These are phyloP conservation scores for Planoprotostelium fungivorum DNA, from an alignment of 78 protist genomes.

Conservation along the genomic window DNA sequence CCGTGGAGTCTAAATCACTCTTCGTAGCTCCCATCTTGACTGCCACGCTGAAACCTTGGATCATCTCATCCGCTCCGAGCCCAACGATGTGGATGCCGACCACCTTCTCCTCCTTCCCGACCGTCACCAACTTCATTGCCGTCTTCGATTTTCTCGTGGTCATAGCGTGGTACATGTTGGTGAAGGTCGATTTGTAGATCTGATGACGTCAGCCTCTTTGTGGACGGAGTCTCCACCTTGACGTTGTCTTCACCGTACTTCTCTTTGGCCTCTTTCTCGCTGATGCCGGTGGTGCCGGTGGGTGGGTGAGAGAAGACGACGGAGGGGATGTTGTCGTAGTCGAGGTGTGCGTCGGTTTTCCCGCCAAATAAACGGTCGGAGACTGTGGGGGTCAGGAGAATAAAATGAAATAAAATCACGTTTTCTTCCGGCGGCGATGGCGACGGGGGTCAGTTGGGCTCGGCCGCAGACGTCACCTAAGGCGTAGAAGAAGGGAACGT, in stretches of 20 bases:
- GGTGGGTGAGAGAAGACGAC: constrained; percentile 91
- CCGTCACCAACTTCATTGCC: constrained; percentile 78
- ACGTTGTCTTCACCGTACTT: constrained; percentile 64
- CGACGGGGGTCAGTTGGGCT: constrained; percentile 79
- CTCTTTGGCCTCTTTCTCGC: constrained; percentile 73
- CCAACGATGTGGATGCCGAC: constrained; percentile 88
- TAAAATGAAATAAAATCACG: neutral
- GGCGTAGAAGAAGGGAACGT: constrained; percentile 48
- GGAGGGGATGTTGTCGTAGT: constrained; percentile 71
- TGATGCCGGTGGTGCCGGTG: constrained; percentile 84
- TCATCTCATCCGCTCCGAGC: constrained; percentile 83
- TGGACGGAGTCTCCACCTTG: constrained; percentile 28
- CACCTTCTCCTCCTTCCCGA: constrained; percentile 73
- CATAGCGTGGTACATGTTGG: constrained; percentile 71
- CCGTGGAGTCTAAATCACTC: constrained; percentile 70
- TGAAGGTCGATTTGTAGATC: constrained; percentile 34
- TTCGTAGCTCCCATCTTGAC: constrained; percentile 82
- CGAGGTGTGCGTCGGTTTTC: constrained; percentile 25
- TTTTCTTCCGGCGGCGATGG: constrained; percentile 86
- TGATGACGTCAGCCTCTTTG: too few species aligned
- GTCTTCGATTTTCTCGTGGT: constrained; percentile 65
- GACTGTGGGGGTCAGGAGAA: neutral
- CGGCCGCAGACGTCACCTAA: constrained; percentile 80
- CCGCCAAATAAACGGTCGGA: constrained; percentile 74
- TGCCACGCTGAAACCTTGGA: constrained; percentile 90